These are phyloP conservation scores for Kodamaea fungicola DNA, from an alignment of 1,139 yeast species.

Conservation along the genomic window DNA sequence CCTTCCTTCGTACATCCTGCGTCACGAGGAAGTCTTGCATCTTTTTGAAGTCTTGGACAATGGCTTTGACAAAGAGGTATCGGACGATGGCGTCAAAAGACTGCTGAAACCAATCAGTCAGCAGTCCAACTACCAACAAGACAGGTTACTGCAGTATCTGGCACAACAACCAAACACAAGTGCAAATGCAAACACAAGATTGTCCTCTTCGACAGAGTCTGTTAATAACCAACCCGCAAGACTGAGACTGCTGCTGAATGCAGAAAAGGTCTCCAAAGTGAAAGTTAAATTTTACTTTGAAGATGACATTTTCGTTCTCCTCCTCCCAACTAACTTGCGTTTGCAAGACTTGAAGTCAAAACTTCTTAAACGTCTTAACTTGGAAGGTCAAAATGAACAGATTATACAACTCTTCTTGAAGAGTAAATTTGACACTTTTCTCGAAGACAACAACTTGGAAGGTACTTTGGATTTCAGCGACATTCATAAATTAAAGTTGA, in stretches of 20 bases:
- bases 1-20: slow-evolving; percentile 75
- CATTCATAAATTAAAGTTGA: slow-evolving; percentile 20
- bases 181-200: slow-evolving; percentile 4
- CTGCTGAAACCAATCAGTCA: slow-evolving; percentile 39
- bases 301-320: slow-evolving; percentile 87
- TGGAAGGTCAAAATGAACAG: slow-evolving; percentile 11
- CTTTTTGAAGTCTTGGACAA: slow-evolving; percentile 70
- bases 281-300: slow-evolving; percentile 83
- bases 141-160: slow-evolving; percentile 43
- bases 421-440: slow-evolving; percentile 41
- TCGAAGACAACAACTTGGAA: slow-evolving; percentile 27
- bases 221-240: slow-evolving; percentile 6
- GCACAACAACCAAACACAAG: slow-evolving; percentile 14
- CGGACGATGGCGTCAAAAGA: slow-evolving; percentile 22
- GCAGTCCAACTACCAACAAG: slow-evolving; percentile 42
- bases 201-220: slow-evolving; percentile 9
- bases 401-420: slow-evolving; percentile 34
- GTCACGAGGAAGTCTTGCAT: slow-evolving; percentile 62
- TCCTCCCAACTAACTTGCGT: slow-evolving; percentile 61
- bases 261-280: slow-evolving; percentile 29
- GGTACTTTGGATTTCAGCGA: slow-evolving; percentile 23
- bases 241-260: slow-evolving; percentile 12
- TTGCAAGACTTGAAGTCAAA: slow-evolving; percentile 60
- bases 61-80: slow-evolving; percentile 49
- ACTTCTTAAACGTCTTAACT: slow-evolving; percentile 61